Conservation (phyloP, 2,329 filamentous ascomycete species). For the Penicillium nordicum region DNA sequence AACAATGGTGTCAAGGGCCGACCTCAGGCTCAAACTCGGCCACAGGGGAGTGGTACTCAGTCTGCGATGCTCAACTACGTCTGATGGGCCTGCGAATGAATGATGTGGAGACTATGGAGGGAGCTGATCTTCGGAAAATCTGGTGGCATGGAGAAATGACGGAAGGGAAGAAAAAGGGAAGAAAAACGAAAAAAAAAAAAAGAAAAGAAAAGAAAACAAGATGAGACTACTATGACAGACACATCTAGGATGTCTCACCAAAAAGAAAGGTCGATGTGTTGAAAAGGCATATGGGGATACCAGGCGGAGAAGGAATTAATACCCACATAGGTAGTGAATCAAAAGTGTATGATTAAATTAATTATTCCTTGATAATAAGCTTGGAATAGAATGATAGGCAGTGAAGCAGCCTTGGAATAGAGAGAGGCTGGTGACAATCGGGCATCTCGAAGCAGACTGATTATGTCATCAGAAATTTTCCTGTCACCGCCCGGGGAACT, state of each 20-base stretch:
- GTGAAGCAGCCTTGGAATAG: background rate
- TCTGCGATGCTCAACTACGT: background rate
- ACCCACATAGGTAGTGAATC: background rate
- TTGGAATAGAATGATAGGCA: background rate
- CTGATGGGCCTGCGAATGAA: background rate
- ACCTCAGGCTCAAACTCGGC: background rate
- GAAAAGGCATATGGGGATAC: background rate
- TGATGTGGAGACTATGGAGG: background rate
- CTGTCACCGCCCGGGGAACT: slow-evolving; percentile 27
- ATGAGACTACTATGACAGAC: background rate
- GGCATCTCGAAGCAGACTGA: background rate
- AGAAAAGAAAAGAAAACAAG: background rate
- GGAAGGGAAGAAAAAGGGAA: background rate
- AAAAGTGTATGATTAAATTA: background rate
- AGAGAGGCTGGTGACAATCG: background rate
- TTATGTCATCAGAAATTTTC: slow-evolving; percentile 19
- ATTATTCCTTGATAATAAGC: background rate
- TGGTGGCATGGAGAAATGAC: background rate
- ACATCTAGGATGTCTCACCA: background rate
- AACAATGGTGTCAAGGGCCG: background rate
- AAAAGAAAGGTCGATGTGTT: background rate
- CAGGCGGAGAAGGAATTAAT: background rate
- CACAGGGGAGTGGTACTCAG: background rate
- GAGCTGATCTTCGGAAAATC: background rate
- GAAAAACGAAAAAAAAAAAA: background rate